Evolutionary conservation across 768 basidiomycete species (phyloP).

Genomic region (Tulasnella sp.): DNA sequence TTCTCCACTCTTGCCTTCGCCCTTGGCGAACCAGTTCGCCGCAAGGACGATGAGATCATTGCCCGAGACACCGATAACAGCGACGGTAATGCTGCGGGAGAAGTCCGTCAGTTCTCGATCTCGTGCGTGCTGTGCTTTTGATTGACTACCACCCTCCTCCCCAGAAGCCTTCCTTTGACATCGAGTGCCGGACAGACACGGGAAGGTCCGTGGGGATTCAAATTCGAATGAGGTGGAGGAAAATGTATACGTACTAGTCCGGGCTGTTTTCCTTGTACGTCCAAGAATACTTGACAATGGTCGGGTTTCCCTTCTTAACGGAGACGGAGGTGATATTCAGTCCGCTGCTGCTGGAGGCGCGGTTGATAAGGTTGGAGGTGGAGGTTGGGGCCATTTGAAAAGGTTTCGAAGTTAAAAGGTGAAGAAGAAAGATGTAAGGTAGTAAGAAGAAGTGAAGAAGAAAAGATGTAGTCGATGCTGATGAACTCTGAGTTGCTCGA

Average conservation of each 20-base stretch:
- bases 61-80: no score
- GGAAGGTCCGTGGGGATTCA: no score
- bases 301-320: neutral
- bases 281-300: neutral
- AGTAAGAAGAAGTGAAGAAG: neutral
- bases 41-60: no score
- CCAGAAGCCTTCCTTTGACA: no score
- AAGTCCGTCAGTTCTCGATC: no score
- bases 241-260: neutral
- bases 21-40: no score
- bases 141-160: no score
- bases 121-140: no score
- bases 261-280: neutral
- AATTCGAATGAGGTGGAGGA: no score
- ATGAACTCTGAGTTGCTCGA: neutral
- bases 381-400: neutral
- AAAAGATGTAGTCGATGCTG: neutral
- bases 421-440: neutral
- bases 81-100: no score
- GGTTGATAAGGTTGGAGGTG: neutral
- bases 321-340: neutral
- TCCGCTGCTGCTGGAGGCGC: neutral
- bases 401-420: neutral
- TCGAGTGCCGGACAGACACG: no score
- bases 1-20: no score